Conservation (phyloP, 2,329 filamentous ascomycete species). For the Ophiostoma ulmi region DNA sequence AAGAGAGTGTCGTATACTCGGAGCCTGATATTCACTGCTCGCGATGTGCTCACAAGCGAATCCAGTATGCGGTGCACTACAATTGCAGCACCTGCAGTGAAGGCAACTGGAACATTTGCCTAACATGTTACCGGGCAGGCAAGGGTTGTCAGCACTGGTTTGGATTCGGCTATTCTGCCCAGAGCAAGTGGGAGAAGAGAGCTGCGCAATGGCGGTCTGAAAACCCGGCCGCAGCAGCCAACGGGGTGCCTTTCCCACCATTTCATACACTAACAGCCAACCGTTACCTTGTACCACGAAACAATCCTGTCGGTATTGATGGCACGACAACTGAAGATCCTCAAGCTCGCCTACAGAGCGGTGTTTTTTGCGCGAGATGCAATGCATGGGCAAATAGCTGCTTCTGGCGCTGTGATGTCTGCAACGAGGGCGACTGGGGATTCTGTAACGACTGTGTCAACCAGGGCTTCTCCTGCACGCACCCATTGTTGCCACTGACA, state of each 20-base stretch:
- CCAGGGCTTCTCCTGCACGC: slow-evolving; percentile 72
- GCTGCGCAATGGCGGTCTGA: slow-evolving; percentile 28
- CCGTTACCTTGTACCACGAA: slow-evolving; percentile 50
- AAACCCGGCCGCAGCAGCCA: slow-evolving; percentile 33
- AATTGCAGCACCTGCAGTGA: slow-evolving; percentile 66
- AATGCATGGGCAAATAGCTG: slow-evolving; percentile 69
- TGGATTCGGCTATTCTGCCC: slow-evolving; percentile 73
- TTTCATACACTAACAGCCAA: slow-evolving; percentile 56
- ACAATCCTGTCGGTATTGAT: background rate
- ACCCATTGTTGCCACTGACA: slow-evolving; percentile 71
- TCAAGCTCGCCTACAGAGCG: slow-evolving; percentile 62
- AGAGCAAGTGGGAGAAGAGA: slow-evolving; percentile 58
- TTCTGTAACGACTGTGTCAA: slow-evolving; percentile 88
- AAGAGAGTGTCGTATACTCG: slow-evolving; percentile 44
- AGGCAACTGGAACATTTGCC: slow-evolving; percentile 73
- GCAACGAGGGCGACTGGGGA: slow-evolving; percentile 92
- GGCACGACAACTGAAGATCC: slow-evolving; percentile 59
- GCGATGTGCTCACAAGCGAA: slow-evolving; percentile 63
- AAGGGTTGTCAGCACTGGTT: slow-evolving; percentile 82
- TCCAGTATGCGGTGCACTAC: slow-evolving; percentile 83
- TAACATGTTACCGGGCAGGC: slow-evolving; percentile 70
- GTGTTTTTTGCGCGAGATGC: slow-evolving; percentile 80
- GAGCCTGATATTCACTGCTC: slow-evolving; percentile 73
- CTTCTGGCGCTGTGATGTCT: slow-evolving; percentile 83
- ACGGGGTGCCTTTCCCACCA: slow-evolving; percentile 32